Percentiles rank a stretch among this genome's conserved stretches.
Evolutionary conservation across 208 protist genomes (phyloP).

Genomic region (Wallacemonas sp.): DNA sequence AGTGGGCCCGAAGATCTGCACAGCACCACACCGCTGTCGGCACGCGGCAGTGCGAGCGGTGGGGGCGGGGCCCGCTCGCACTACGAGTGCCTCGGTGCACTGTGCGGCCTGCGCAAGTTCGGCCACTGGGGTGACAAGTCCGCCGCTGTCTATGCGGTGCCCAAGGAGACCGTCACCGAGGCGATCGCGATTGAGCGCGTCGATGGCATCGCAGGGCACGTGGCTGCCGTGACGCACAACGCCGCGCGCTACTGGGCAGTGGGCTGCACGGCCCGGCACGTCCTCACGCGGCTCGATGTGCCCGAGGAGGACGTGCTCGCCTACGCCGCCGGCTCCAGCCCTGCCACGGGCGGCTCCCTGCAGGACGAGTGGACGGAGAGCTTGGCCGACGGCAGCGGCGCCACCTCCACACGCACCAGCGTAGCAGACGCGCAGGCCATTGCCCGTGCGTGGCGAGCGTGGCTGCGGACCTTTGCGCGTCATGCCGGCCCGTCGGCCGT

Average conservation of each 20-base stretch:
- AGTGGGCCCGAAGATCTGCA: not conserved
- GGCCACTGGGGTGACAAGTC: conserved; percentile 56
- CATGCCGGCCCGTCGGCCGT: conserved; percentile 1
- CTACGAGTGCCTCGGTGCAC: conserved; percentile 31
- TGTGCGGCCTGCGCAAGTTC: conserved; percentile 75
- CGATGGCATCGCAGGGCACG: conserved; percentile 68
- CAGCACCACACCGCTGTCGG: not conserved
- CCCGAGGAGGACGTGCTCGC: conserved; percentile 61
- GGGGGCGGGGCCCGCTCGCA: too few species aligned
- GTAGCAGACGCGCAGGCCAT: conserved; percentile 46
- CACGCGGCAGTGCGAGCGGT: too few species aligned
- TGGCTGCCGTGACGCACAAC: conserved; percentile 50
- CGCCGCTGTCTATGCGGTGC: conserved; percentile 27
- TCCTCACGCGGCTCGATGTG: conserved; percentile 68
- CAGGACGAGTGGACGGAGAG: not conserved
- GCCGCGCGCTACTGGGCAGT: conserved; percentile 74
- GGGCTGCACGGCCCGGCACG: conserved; percentile 51
- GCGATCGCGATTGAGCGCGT: conserved; percentile 63
- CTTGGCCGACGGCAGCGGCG: not conserved
- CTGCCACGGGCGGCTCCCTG: not conserved
- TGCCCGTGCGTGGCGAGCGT: conserved; percentile 45
- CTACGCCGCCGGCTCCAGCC: conserved; percentile 24
- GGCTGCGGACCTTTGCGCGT: conserved; percentile 34
- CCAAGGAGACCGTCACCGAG: conserved; percentile 32
- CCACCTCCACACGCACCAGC: conserved; percentile 20